phyloP scores from a whole-genome alignment of 495 filamentous ascomycete genomes.

The Aspergillus steynii region DNA sequence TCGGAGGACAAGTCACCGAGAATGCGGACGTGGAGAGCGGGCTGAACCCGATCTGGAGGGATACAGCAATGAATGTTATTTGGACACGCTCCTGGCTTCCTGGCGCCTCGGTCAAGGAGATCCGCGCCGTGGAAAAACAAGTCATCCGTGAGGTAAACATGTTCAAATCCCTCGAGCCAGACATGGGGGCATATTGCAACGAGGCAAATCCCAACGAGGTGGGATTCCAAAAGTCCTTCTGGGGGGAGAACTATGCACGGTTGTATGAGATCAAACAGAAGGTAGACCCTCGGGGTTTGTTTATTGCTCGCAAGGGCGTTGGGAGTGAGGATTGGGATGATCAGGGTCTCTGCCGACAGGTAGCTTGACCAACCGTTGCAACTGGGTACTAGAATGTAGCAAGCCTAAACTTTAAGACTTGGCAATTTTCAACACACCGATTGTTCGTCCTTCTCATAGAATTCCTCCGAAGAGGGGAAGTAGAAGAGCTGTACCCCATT shows the following conservation, averaged over 20 bases:
- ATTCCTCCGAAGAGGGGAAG: too few relatives aligned
- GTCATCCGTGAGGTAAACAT: neutral
- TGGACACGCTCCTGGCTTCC: neutral
- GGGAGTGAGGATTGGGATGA: conserved; percentile 17
- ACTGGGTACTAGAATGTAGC: too few relatives aligned
- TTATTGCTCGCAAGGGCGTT: conserved; percentile 9
- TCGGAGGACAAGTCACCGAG: neutral
- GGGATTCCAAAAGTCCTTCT: conserved; percentile 41
- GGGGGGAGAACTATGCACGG: conserved; percentile 40
- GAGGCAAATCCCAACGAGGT: conserved; percentile 39
- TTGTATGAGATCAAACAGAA: conserved; percentile 35
- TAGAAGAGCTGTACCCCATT: too few relatives aligned
- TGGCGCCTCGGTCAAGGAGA: neutral
- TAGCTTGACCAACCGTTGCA: too few relatives aligned
- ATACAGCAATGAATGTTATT: neutral
- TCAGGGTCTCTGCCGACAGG: conserved; percentile 9
- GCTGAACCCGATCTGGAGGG: neutral
- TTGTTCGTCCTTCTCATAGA: too few relatives aligned
- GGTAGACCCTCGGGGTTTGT: conserved; percentile 13
- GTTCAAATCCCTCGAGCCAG: neutral
- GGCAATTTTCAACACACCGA: too few relatives aligned
- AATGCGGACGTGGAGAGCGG: neutral
- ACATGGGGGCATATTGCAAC: conserved; percentile 39
- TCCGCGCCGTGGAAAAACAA: conserved; percentile 10
- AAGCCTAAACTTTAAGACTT: too few relatives aligned